phyloP scores from a whole-genome alignment of 2,329 filamentous ascomycete genomes.

The Raffaelea arxii region DNA sequence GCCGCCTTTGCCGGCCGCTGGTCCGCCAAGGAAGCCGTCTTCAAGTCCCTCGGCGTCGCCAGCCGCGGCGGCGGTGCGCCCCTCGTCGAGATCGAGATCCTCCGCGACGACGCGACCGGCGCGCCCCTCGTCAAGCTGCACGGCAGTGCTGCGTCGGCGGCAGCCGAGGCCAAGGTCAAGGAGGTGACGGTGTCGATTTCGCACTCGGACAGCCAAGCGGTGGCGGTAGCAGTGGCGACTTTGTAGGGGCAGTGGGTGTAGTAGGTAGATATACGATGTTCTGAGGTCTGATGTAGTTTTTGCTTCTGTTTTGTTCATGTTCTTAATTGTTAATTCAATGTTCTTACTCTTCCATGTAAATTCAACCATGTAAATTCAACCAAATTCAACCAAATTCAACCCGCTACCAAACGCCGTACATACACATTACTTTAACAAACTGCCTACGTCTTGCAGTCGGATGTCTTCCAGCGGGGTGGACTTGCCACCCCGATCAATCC shows the following conservation, averaged over 20 bases:
- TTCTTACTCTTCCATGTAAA: too few relatives aligned
- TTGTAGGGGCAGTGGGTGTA: too few relatives aligned
- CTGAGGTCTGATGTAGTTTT: too few relatives aligned
- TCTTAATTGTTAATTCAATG: too few relatives aligned
- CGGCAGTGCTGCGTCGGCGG: constrained; percentile 72
- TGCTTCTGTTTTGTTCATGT: too few relatives aligned
- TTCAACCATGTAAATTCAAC: too few relatives aligned
- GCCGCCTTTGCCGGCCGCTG: constrained; percentile 91
- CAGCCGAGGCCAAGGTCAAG: constrained; percentile 80
- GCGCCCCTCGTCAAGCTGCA: constrained; percentile 84
- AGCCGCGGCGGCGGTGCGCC: constrained; percentile 83
- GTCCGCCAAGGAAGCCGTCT: constrained; percentile 97
- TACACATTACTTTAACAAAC: constrained; percentile 17
- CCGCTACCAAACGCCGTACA: too few relatives aligned
- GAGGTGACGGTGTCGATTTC: constrained; percentile 89
- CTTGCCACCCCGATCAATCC: constrained; percentile 23
- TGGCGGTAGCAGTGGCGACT: constrained; percentile 86
- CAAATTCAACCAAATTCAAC: too few relatives aligned
- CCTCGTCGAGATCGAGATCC: constrained; percentile 90
- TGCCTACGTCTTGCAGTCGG: constrained; percentile 26
- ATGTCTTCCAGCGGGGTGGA: constrained; percentile 22
- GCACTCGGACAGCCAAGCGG: constrained; percentile 87
- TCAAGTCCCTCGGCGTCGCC: constrained; percentile 86
- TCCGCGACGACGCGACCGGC: constrained; percentile 68
- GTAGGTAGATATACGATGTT: too few relatives aligned